Evolutionary conservation across 164 flowering plant species (phyloP).

Genomic region (Umbellularia californica): DNA sequence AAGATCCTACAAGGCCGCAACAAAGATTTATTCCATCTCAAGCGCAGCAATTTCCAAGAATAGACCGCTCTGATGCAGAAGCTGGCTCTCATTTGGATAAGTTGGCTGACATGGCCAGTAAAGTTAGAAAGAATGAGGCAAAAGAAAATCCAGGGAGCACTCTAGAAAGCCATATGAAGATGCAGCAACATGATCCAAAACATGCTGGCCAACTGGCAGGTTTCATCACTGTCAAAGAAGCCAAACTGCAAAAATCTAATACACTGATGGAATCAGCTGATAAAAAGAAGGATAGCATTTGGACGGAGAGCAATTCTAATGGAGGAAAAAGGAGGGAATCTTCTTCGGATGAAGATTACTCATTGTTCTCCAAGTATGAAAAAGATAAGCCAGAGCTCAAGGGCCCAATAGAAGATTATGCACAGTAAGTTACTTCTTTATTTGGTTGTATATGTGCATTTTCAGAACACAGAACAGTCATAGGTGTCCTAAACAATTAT

Average conservation of each 20-base stretch:
- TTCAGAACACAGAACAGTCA: background rate
- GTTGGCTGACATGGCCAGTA: constrained; percentile 29
- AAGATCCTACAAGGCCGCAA: constrained; percentile 40
- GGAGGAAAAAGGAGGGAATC: constrained; percentile 47
- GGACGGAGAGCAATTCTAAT: constrained; percentile 23
- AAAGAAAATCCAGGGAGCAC: constrained; percentile 23
- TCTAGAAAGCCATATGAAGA: constrained; percentile 33
- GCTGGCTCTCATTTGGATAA: constrained; percentile 37
- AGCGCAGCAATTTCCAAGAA: constrained; percentile 29
- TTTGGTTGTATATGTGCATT: background rate
- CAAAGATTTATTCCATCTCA: constrained; percentile 27
- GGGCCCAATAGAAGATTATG: constrained; percentile 65
- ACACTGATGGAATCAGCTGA: constrained; percentile 24
- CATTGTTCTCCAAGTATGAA: constrained; percentile 71
- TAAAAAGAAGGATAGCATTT: constrained; percentile 33
- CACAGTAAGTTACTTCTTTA: constrained; percentile 57
- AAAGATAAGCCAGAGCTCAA: constrained; percentile 84
- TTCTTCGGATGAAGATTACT: constrained; percentile 65
- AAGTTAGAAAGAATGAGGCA: constrained; percentile 37
- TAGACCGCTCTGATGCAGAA: constrained; percentile 35
- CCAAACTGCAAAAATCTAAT: constrained; percentile 40
- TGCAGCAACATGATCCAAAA: constrained; percentile 39
- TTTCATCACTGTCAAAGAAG: constrained; percentile 34
- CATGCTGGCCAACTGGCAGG: constrained; percentile 17
- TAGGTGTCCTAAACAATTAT: background rate